Conservation (phyloP, 352 stramenopile species). For the Globisporangium abappressorium region DNA sequence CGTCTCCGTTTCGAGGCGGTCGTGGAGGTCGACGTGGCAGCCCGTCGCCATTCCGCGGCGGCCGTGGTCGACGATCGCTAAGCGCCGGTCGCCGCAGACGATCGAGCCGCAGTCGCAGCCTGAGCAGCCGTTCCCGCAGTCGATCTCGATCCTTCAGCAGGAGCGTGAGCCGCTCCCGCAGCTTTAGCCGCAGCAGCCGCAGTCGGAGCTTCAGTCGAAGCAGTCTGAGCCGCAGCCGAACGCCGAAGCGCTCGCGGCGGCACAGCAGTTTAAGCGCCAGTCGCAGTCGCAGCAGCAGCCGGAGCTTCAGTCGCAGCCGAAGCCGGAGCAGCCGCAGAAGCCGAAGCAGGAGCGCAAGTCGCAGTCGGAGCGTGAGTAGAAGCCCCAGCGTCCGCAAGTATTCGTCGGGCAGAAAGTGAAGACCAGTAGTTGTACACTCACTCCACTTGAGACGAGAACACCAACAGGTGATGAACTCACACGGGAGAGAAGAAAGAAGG, state of each 20-base stretch:
- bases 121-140: neutral
- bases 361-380: constrained; percentile 23
- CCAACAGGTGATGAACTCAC: neutral
- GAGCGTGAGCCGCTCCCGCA: neutral
- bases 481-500: neutral
- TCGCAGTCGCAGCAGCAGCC: constrained; percentile 23
- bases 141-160: neutral
- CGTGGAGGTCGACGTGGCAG: constrained; percentile 17
- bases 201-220: constrained; percentile 5
- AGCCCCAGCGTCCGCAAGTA: constrained; percentile 9
- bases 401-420: constrained; percentile 19
- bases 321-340: constrained; percentile 28
- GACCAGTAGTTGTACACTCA: neutral
- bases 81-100: constrained; percentile 9
- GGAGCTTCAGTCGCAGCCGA: constrained; percentile 23
- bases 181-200: neutral
- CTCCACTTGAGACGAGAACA: neutral
- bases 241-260: neutral
- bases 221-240: constrained; percentile 19
- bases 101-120: neutral
- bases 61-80: constrained; percentile 15
- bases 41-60: constrained; percentile 11
- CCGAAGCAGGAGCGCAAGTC: constrained; percentile 23
- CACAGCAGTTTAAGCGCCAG: constrained; percentile 31
- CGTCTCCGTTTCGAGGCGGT: constrained; percentile 37